These are phyloP conservation scores for Cytospora piceae DNA, from an alignment of 2,329 filamentous ascomycete genomes.

Conservation along the genomic window DNA sequence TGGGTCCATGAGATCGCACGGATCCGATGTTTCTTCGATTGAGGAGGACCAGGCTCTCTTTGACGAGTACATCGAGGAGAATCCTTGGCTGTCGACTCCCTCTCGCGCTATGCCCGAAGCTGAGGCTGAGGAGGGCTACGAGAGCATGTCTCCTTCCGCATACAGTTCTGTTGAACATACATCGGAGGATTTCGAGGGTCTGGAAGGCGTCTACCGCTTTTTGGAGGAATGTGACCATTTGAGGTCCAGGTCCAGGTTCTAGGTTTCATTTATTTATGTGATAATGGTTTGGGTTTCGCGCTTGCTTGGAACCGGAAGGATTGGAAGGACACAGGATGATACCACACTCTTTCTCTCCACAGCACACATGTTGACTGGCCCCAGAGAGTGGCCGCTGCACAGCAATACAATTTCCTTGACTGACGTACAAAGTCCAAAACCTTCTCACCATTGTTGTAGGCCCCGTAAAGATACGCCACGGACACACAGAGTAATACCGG, in stretches of 20 bases:
- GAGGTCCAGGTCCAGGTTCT: constrained; percentile 20
- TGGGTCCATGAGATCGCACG: constrained; percentile 50
- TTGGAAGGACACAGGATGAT: constrained; percentile 18
- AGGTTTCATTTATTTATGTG: constrained; percentile 18
- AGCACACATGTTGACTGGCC: constrained; percentile 7
- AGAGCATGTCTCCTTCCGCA: constrained; percentile 53
- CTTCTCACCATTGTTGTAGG: neutral
- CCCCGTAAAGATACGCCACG: too few relatives aligned
- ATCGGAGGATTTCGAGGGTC: constrained; percentile 56
- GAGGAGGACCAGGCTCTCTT: constrained; percentile 48
- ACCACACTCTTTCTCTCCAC: constrained; percentile 28
- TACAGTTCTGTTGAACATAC: constrained; percentile 48
- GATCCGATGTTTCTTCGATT: constrained; percentile 39
- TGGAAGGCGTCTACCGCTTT: constrained; percentile 62
- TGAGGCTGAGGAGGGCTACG: constrained; percentile 52
- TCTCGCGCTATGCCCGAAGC: constrained; percentile 32
- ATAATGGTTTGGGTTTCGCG: neutral
- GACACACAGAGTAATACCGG: neutral
- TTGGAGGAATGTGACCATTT: constrained; percentile 60
- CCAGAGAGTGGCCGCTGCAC: constrained; percentile 12
- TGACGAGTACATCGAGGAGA: constrained; percentile 47
- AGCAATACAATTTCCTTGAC: constrained; percentile 19
- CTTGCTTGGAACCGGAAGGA: constrained; percentile 3
- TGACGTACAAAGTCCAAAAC: neutral
- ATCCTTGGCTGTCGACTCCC: constrained; percentile 51